These are phyloP conservation scores for Pichia sp. DNA, from an alignment of 1,139 yeast species.

Conservation along the genomic window DNA sequence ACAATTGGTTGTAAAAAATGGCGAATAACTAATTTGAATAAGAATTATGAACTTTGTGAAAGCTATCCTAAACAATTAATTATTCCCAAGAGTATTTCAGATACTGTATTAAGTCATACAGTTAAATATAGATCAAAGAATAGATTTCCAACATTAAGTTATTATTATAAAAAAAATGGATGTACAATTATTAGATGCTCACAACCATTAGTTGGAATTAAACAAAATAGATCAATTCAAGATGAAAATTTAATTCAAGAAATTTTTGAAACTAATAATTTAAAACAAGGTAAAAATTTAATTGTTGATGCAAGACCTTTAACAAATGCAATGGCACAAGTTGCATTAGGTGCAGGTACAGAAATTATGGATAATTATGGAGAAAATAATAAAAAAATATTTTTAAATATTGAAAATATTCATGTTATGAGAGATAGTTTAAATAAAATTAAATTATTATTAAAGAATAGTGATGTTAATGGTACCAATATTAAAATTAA, in stretches of 20 bases:
- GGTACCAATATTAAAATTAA: constrained; percentile 32
- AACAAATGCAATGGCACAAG: constrained; percentile 94
- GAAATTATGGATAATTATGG: constrained; percentile 80
- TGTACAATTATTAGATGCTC: constrained; percentile 85
- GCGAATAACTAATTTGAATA: constrained; percentile 65
- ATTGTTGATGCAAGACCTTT: constrained; percentile 89
- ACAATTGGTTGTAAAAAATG: constrained; percentile 35
- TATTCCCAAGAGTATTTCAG: constrained; percentile 72
- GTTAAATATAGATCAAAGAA: constrained; percentile 79
- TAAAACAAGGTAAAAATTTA: constrained; percentile 40
- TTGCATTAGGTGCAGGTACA: constrained; percentile 95
- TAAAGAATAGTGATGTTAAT: constrained; percentile 60
- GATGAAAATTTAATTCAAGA: constrained; percentile 79
- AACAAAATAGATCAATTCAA: constrained; percentile 81
- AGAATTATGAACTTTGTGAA: constrained; percentile 59
- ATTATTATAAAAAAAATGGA: constrained; percentile 63
- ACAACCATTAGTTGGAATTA: constrained; percentile 88
- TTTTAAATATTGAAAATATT: constrained; percentile 87
- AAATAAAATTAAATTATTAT: constrained; percentile 51
- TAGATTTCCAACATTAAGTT: constrained; percentile 77
- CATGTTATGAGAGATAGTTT: constrained; percentile 91
- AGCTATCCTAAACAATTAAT: constrained; percentile 67
- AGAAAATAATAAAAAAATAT: constrained; percentile 50
- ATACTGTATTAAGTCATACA: constrained; percentile 75
- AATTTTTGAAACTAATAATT: constrained; percentile 47